Evolutionary conservation across 192 early-diverging fungal genomes (phyloP).

Genomic region (Podila clonocystis): DNA sequence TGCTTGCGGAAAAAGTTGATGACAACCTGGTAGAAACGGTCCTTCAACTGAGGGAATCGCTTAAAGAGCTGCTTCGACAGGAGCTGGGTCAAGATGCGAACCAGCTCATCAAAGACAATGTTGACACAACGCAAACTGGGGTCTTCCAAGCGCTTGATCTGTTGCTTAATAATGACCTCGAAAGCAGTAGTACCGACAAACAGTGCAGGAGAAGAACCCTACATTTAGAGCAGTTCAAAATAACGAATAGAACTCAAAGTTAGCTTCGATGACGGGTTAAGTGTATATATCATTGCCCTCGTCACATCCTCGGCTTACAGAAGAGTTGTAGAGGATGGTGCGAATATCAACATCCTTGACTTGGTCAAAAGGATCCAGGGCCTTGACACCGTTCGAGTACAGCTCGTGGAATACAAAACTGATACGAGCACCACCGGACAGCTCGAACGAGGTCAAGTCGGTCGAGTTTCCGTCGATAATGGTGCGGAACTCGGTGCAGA

Average conservation of each 20-base stretch:
- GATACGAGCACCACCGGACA: constrained; percentile 98
- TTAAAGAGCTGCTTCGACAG: constrained; percentile 94
- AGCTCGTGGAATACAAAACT: constrained; percentile 99
- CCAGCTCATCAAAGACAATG: constrained; percentile 98
- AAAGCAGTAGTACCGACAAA: constrained; percentile 99
- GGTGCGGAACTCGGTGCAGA: constrained; percentile 96
- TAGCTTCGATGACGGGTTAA: too few species aligned
- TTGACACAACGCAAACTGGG: constrained; percentile 95
- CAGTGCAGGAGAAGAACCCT: constrained; percentile 96
- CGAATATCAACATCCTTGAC: constrained; percentile 99
- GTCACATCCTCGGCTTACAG: constrained; percentile 55
- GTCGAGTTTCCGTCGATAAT: constrained; percentile 96
- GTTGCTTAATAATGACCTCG: constrained; percentile 98
- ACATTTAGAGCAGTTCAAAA: not conserved
- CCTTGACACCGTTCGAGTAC: constrained; percentile 89
- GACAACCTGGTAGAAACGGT: constrained; percentile 93
- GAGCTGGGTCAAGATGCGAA: constrained; percentile 93
- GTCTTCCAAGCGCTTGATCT: constrained; percentile 98
- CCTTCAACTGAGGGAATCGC: constrained; percentile 95
- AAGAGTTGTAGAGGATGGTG: constrained; percentile 98
- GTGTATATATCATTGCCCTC: not conserved
- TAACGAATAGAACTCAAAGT: too few species aligned
- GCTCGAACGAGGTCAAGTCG: constrained; percentile 93
- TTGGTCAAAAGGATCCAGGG: constrained; percentile 98
- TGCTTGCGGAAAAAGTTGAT: constrained; percentile 95